phyloP scores from a whole-genome alignment of 257 asterid genomes.

The Voacanga thouarsii region DNA sequence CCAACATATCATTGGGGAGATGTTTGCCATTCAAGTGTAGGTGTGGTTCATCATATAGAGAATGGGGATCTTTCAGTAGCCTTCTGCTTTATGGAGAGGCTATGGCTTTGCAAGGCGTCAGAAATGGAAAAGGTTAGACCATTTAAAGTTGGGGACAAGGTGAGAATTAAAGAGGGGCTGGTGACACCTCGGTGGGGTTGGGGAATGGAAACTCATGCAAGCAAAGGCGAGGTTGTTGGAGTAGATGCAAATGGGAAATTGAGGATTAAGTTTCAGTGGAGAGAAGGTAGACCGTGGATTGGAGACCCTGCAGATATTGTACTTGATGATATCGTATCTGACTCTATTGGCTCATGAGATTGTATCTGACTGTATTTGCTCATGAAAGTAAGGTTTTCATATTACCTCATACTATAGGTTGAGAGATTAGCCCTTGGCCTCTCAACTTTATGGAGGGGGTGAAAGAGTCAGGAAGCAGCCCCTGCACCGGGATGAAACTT shows the following conservation, averaged over 20 bases:
- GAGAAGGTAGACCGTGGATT: slow-evolving; percentile 91
- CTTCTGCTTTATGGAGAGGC: slow-evolving; percentile 80
- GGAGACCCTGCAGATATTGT: slow-evolving; percentile 96
- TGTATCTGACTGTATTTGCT: slow-evolving; percentile 5
- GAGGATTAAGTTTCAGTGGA: slow-evolving; percentile 91
- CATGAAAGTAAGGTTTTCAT: slow-evolving; percentile 2
- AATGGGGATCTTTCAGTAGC: slow-evolving; percentile 85
- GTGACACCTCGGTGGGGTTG: slow-evolving; percentile 95
- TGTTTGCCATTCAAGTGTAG: slow-evolving; percentile 59
- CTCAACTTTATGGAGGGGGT: slow-evolving; percentile 3
- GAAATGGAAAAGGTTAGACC: slow-evolving; percentile 75
- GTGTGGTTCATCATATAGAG: slow-evolving; percentile 93
- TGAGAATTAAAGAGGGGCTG: slow-evolving; percentile 72
- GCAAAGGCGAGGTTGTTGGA: slow-evolving; percentile 89
- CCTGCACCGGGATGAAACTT: not conserved
- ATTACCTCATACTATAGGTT: not conserved
- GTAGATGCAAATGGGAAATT: slow-evolving; percentile 94
- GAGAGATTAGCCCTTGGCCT: not conserved
- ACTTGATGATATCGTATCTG: slow-evolving; percentile 43
- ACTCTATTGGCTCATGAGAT: slow-evolving; percentile 11
- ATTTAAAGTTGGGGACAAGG: slow-evolving; percentile 74
- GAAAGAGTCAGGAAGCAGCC: not conserved
- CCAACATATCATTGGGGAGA: slow-evolving; percentile 97
- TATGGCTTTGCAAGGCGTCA: slow-evolving; percentile 80
- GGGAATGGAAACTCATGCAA: slow-evolving; percentile 99